These are phyloP conservation scores for Neurospora africana DNA, from an alignment of 495 filamentous ascomycete species.

Conservation along the genomic window DNA sequence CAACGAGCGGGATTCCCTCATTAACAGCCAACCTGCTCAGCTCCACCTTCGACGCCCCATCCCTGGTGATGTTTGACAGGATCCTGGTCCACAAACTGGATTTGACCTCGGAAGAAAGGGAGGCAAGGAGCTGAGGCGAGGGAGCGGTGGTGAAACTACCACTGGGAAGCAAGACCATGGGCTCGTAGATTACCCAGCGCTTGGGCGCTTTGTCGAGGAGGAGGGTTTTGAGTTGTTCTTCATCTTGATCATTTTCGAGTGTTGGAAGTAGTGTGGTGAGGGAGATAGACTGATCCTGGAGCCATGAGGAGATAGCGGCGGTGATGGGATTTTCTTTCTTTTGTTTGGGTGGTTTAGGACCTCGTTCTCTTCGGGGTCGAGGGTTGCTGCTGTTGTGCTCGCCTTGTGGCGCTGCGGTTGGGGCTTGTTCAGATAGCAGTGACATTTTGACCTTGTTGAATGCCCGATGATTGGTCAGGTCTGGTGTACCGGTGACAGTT, in stretches of 20 bases:
- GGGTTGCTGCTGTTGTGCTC: no score
- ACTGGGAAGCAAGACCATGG: constrained; percentile 55
- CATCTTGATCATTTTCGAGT: not conserved
- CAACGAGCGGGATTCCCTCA: constrained; percentile 23
- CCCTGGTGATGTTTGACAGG: constrained; percentile 37
- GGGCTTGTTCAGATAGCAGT: not conserved
- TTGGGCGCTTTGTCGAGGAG: constrained; percentile 42
- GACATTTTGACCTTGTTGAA: not conserved
- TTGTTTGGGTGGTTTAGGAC: constrained; percentile 8
- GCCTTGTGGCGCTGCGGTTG: not conserved
- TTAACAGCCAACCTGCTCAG: constrained; percentile 66
- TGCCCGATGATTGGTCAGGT: not conserved
- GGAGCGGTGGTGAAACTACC: constrained; percentile 42
- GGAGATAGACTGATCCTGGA: constrained; percentile 1
- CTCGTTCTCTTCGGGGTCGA: not conserved
- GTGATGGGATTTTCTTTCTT: constrained; percentile 20
- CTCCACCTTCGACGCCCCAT: constrained; percentile 10
- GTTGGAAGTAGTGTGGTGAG: not conserved
- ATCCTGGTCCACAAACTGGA: constrained; percentile 32
- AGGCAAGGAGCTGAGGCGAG: constrained; percentile 37
- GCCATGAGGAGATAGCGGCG: constrained; percentile 21
- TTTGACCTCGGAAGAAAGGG: not conserved
- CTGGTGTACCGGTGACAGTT: not conserved
- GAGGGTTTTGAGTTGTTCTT: not conserved
- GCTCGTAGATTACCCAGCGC: constrained; percentile 58